A percentile compares a stretch with the other conserved stretches of the same genome.
Conservation (phyloP, 2,329 filamentous ascomycete genomes). For the Bisporella sp. region DNA sequence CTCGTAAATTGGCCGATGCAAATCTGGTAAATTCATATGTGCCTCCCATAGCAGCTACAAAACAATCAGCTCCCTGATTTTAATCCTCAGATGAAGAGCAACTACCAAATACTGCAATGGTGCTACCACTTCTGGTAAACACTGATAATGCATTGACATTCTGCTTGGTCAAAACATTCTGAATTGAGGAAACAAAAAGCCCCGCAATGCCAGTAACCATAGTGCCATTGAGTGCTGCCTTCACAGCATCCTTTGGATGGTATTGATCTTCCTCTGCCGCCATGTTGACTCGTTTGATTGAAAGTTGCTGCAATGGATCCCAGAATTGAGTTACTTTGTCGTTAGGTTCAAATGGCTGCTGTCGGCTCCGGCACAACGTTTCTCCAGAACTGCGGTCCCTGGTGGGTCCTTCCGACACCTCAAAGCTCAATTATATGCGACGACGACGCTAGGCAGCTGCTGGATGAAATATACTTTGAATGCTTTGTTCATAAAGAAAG, state of each 20-base stretch:
- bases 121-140: slow-evolving; percentile 70
- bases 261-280: slow-evolving; percentile 47
- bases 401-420: not conserved
- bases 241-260: slow-evolving; percentile 69
- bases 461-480: too few relatives aligned
- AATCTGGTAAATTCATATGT: slow-evolving; percentile 59
- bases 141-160: slow-evolving; percentile 78
- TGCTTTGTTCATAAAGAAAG: too few relatives aligned
- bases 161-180: slow-evolving; percentile 78
- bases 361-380: too few relatives aligned
- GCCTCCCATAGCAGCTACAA: slow-evolving; percentile 58
- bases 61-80: slow-evolving; percentile 6
- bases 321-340: slow-evolving; percentile 2
- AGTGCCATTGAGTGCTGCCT: slow-evolving; percentile 56
- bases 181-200: slow-evolving; percentile 66
- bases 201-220: slow-evolving; percentile 61
- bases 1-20: slow-evolving; percentile 61
- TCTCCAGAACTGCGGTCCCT: too few relatives aligned
- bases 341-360: too few relatives aligned
- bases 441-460: too few relatives aligned
- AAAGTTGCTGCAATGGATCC: not conserved
- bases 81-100: slow-evolving; percentile 2
- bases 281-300: slow-evolving; percentile 34
- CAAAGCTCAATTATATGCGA: too few relatives aligned
- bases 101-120: slow-evolving; percentile 59